These are phyloP conservation scores for Davidsoniella eucalypti DNA, from an alignment of 2,329 filamentous ascomycete genomes.

Conservation along the genomic window DNA sequence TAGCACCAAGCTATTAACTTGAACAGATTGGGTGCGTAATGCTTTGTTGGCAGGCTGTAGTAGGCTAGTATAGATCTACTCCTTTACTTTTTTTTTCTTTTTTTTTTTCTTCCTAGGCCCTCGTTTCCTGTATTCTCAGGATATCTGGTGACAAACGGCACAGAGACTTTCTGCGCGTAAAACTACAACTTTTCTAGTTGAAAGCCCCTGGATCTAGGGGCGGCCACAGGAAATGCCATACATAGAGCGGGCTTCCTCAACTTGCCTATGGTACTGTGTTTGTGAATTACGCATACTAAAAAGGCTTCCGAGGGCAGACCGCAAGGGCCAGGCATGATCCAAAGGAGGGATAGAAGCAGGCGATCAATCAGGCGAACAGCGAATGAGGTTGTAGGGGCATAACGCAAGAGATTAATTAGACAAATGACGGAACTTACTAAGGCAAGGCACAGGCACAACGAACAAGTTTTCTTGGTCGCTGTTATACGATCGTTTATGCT, in stretches of 20 bases:
- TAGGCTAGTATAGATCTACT: background rate
- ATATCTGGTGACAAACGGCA: no score
- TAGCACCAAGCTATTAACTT: no score
- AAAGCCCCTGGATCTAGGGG: slow-evolving; percentile 1
- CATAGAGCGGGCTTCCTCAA: background rate
- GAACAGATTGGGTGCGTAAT: no score
- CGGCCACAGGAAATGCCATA: background rate
- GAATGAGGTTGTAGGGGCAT: background rate
- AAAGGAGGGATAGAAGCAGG: background rate
- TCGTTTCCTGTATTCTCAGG: background rate
- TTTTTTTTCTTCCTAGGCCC: background rate
- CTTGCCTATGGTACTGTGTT: background rate
- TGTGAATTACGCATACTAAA: background rate
- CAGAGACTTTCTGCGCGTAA: no score
- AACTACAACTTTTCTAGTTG: no score
- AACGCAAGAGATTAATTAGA: background rate
- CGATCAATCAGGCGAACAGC: background rate
- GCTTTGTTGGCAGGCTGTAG: no score
- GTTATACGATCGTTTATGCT: no score
- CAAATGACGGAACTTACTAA: background rate
- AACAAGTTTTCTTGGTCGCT: no score
- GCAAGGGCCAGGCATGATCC: slow-evolving; percentile 2
- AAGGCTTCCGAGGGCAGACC: background rate
- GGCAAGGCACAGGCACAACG: background rate
- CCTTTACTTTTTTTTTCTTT: background rate